Conservation (phyloP, 805 yeast genomes). For the Metschnikowia gelsemii region DNA sequence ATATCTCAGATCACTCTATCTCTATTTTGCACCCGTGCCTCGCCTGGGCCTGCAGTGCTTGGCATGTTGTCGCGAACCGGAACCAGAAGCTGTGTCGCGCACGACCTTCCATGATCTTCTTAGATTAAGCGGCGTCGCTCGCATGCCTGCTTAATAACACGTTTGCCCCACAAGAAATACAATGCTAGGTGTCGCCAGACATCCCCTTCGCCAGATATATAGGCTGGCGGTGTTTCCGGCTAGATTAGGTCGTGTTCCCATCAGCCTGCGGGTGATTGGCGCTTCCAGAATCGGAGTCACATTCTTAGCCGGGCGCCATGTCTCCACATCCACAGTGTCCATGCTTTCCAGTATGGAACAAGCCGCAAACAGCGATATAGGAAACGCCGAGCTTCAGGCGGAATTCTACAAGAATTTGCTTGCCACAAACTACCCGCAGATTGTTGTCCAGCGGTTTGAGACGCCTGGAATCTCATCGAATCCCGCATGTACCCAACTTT, state of each 20-base stretch:
- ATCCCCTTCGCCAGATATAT: conserved; percentile 6
- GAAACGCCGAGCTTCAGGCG: conserved; percentile 73
- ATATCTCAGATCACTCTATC: no score
- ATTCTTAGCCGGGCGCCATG: conserved; percentile 11
- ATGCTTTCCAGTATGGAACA: conserved; percentile 60
- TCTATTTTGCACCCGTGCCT: neutral
- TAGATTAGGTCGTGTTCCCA: conserved; percentile 1
- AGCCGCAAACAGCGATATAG: conserved; percentile 74
- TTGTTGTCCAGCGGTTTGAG: conserved; percentile 91
- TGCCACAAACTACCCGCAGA: conserved; percentile 87
- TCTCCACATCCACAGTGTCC: conserved; percentile 28
- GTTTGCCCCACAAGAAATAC: neutral
- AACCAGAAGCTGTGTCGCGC: conserved; percentile 16
- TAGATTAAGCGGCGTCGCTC: conserved; percentile 4
- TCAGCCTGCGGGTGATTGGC: neutral
- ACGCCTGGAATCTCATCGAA: conserved; percentile 89
- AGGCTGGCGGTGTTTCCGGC: conserved; percentile 1
- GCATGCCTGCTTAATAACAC: conserved; percentile 2
- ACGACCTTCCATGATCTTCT: conserved; percentile 17
- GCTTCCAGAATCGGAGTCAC: neutral
- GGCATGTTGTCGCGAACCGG: no score
- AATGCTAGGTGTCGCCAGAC: conserved; percentile 12
- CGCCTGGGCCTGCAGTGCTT: no score
- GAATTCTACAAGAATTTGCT: conserved; percentile 75
- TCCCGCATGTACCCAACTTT: conserved; percentile 73